phyloP scores from a whole-genome alignment of 2,329 filamentous ascomycete species.

The Cercospora zeina region DNA sequence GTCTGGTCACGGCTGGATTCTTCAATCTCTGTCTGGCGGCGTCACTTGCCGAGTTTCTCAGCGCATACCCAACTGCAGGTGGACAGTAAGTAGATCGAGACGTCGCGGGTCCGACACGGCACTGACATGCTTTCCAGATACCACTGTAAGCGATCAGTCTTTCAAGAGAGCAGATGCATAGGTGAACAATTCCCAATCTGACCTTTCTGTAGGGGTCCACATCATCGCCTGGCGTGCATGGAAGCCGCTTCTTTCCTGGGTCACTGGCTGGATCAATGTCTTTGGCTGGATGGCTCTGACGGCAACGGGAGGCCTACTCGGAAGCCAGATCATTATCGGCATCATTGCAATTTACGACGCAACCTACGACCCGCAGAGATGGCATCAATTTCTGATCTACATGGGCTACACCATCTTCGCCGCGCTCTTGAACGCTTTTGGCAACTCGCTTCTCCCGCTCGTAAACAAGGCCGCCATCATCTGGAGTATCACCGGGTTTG shows the following conservation, averaged over 20 bases:
- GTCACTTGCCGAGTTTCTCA: constrained; percentile 66
- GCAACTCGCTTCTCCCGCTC: constrained; percentile 61
- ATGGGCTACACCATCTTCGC: constrained; percentile 62
- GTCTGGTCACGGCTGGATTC: constrained; percentile 57
- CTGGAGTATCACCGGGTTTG: constrained; percentile 69
- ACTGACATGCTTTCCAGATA: constrained; percentile 51
- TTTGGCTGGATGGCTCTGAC: constrained; percentile 70
- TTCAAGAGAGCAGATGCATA: neutral
- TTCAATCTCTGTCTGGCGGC: constrained; percentile 70
- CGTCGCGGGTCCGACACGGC: neutral
- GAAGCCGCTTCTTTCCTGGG: constrained; percentile 65
- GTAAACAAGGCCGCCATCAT: constrained; percentile 69
- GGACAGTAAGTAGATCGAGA: neutral
- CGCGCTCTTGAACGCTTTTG: constrained; percentile 66
- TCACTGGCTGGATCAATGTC: constrained; percentile 71
- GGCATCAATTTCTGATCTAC: constrained; percentile 75
- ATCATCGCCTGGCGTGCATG: constrained; percentile 61
- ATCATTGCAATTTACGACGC: constrained; percentile 63
- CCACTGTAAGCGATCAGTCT: constrained; percentile 52
- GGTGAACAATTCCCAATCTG: neutral
- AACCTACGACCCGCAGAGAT: constrained; percentile 58
- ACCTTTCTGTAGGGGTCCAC: constrained; percentile 53
- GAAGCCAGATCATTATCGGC: constrained; percentile 65
- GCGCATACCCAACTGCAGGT: constrained; percentile 56
- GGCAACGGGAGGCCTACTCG: constrained; percentile 67